Percentiles rank a stretch among this genome's conserved stretches.
Conservation (phyloP, 768 basidiomycete genomes). For the Clitopilus passeckerianus region DNA sequence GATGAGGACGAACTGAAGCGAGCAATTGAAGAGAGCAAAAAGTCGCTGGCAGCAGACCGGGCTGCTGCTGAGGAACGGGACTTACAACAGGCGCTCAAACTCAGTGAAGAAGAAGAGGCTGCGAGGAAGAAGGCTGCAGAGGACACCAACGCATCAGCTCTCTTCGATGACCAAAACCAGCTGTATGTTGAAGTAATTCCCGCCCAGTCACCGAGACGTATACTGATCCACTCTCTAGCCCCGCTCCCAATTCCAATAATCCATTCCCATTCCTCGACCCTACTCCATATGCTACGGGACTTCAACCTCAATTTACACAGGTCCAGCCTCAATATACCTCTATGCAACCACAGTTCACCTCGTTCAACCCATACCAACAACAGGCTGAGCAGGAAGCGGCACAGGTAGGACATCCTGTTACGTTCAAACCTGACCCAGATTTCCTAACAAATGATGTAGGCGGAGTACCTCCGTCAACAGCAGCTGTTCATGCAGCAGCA, state of each 20-base stretch:
- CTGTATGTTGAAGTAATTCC: conserved; percentile 42
- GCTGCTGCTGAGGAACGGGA: conserved; percentile 77
- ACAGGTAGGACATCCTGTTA: conserved; percentile 42
- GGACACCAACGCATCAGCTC: conserved; percentile 62
- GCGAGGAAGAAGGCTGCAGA: conserved; percentile 66
- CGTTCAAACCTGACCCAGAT: conserved; percentile 14
- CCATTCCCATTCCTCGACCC: conserved; percentile 63
- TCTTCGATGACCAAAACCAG: conserved; percentile 88
- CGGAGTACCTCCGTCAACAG: conserved; percentile 73
- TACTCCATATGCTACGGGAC: conserved; percentile 50
- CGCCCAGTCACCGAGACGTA: conserved; percentile 5
- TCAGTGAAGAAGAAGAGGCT: conserved; percentile 90
- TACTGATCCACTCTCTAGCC: conserved; percentile 20
- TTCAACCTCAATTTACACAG: conserved; percentile 47
- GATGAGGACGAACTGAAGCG: conserved; percentile 82
- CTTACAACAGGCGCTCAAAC: conserved; percentile 70
- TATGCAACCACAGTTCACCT: conserved; percentile 81
- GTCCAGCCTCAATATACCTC: conserved; percentile 76
- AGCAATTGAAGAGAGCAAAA: conserved; percentile 91
- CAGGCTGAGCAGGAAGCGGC: conserved; percentile 88
- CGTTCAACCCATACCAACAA: conserved; percentile 93
- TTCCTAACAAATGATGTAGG: conserved; percentile 27
- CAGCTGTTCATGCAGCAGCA: conserved; percentile 57
- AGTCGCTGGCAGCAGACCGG: conserved; percentile 65
- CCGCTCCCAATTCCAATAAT: conserved; percentile 30